Evolutionary conservation across 805 yeast genomes (phyloP).

Genomic region (Grigorovia humatica): DNA sequence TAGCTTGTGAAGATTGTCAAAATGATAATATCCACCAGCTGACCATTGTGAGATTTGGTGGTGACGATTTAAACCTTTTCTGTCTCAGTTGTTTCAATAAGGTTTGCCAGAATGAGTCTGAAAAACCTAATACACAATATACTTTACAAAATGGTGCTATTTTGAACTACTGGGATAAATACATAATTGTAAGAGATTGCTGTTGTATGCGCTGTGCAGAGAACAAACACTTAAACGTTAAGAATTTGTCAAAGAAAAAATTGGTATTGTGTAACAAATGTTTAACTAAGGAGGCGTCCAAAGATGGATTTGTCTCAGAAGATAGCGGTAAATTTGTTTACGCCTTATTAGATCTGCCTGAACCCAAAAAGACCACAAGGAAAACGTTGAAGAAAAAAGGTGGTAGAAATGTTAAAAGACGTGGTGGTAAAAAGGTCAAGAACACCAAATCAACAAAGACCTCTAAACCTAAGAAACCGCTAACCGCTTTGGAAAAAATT

Average conservation of each 20-base stretch:
- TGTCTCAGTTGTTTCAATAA: conserved; percentile 39
- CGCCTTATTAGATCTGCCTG: conserved; percentile 40
- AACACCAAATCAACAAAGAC: conserved; percentile 21
- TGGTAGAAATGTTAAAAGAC: conserved; percentile 5
- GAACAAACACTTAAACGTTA: conserved; percentile 34
- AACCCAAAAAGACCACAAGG: conserved; percentile 9
- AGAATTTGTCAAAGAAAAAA: conserved; percentile 8
- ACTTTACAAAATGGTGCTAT: conserved; percentile 46
- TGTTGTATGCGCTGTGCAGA: conserved; percentile 36
- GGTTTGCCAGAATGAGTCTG: conserved; percentile 12
- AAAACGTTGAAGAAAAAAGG: not conserved
- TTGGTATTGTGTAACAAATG: conserved; percentile 37
- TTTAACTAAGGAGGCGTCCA: conserved; percentile 17
- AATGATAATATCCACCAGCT: conserved; percentile 45
- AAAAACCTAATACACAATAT: conserved; percentile 37
- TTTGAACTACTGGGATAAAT: conserved; percentile 38
- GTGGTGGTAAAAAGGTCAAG: conserved; percentile 28
- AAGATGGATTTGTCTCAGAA: conserved; percentile 33
- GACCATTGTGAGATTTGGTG: conserved; percentile 42
- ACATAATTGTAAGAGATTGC: conserved; percentile 41
- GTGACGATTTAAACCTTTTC: conserved; percentile 42
- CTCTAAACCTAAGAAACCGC: conserved; percentile 11
- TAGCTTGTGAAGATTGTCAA: conserved; percentile 48
- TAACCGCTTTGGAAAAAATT: conserved; percentile 21
- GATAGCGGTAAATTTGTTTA: conserved; percentile 38